Conservation (phyloP, 2,329 filamentous ascomycete genomes). For the Colletotrichum neosansevieriae region DNA sequence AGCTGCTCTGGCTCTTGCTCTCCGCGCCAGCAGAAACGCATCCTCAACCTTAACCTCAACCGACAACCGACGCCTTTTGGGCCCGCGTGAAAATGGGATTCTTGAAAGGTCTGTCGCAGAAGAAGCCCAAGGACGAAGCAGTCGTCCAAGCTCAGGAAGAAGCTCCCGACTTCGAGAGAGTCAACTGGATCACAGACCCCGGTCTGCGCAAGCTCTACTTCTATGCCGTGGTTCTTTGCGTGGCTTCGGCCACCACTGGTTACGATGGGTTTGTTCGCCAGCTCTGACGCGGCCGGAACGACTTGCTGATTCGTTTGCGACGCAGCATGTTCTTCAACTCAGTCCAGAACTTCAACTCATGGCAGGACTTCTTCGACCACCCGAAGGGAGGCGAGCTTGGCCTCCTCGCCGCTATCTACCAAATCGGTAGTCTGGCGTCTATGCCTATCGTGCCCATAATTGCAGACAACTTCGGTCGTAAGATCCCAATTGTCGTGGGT, state of each 20-base stretch:
- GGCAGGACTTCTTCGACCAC: constrained; percentile 61
- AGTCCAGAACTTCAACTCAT: constrained; percentile 57
- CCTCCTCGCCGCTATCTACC: constrained; percentile 69
- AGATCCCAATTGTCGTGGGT: constrained; percentile 65
- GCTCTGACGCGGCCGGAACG: background rate
- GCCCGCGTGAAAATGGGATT: constrained; percentile 28
- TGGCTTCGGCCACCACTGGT: constrained; percentile 68
- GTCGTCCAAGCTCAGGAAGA: constrained; percentile 54
- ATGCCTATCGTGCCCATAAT: constrained; percentile 69
- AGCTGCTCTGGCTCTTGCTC: constrained; percentile 27
- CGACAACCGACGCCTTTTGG: constrained; percentile 12
- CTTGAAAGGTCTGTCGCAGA: constrained; percentile 35
- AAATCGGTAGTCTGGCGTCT: constrained; percentile 68
- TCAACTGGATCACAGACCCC: constrained; percentile 67
- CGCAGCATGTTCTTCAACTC: constrained; percentile 58
- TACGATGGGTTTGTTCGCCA: constrained; percentile 62
- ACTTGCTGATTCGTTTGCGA: constrained; percentile 25
- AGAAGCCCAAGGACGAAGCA: constrained; percentile 35
- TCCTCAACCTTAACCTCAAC: background rate
- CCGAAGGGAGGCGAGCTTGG: constrained; percentile 60
- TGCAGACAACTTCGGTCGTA: constrained; percentile 66
- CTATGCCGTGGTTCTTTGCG: constrained; percentile 62
- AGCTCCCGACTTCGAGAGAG: constrained; percentile 62
- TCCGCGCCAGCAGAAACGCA: constrained; percentile 19
- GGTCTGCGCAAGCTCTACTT: constrained; percentile 68